Evolutionary conservation across 306 rosid species (phyloP).

Genomic region (Trifolium subterraneum): DNA sequence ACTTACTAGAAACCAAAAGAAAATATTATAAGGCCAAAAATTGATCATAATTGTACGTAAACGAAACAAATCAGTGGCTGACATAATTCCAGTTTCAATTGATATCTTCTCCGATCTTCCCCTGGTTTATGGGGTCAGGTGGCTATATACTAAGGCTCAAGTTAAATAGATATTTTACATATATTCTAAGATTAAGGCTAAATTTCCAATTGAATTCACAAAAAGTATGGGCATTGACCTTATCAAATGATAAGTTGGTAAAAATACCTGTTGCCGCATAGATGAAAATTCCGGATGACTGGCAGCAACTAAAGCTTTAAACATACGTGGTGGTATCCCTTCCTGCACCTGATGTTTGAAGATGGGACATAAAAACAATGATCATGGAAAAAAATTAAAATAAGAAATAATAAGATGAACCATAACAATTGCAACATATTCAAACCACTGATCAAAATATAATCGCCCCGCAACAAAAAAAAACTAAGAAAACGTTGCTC

Average conservation of each 20-base stretch:
- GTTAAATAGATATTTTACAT: background rate
- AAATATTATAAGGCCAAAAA: background rate
- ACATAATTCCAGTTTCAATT: slow-evolving; percentile 13
- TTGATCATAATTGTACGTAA: background rate
- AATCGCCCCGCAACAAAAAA: background rate
- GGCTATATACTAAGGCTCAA: slow-evolving; percentile 11
- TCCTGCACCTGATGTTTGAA: slow-evolving; percentile 65
- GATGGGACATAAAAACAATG: slow-evolving; percentile 20
- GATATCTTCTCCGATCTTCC: slow-evolving; percentile 10
- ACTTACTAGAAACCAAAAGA: background rate
- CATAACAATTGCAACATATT: slow-evolving; percentile 34
- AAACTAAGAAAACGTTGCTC: background rate
- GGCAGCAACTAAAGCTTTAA: slow-evolving; percentile 90
- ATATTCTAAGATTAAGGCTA: slow-evolving; percentile 25
- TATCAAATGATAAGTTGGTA: slow-evolving; percentile 23
- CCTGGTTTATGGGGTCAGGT: background rate
- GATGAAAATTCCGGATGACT: slow-evolving; percentile 98
- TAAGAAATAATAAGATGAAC: slow-evolving; percentile 21
- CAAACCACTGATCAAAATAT: slow-evolving; percentile 7
- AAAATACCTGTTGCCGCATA: slow-evolving; percentile 87
- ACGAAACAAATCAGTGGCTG: background rate
- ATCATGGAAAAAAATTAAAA: slow-evolving; percentile 30
- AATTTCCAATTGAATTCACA: slow-evolving; percentile 22
- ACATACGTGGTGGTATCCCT: slow-evolving; percentile 92
- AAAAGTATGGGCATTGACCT: slow-evolving; percentile 10